A percentile compares a stretch with the other conserved stretches of the same genome.
These are phyloP conservation scores for Sutorius eximius DNA, from an alignment of 1,284 basidiomycete species.

Conservation along the genomic window DNA sequence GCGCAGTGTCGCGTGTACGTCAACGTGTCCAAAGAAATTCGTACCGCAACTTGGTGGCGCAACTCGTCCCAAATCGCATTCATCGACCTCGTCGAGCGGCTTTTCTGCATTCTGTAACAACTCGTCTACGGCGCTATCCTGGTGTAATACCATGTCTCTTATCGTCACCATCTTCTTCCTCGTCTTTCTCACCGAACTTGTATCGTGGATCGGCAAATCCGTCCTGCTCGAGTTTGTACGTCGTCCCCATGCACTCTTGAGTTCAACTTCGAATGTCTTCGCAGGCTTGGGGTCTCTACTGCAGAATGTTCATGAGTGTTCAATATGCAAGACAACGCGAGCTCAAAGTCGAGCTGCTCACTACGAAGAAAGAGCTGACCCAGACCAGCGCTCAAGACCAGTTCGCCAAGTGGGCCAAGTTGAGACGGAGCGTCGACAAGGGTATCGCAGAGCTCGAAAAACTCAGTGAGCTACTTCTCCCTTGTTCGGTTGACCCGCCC, in stretches of 20 bases:
- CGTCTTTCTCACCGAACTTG: conserved; percentile 77
- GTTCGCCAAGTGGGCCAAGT: conserved; percentile 98
- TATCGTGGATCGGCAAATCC: conserved; percentile 86
- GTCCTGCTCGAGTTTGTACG: conserved; percentile 78
- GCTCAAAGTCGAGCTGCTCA: conserved; percentile 77
- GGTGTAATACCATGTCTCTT: conserved; percentile 57
- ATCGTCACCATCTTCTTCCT: conserved; percentile 79
- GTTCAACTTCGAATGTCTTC: not conserved
- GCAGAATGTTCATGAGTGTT: conserved; percentile 60
- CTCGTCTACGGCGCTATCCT: not conserved
- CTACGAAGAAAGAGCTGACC: conserved; percentile 81
- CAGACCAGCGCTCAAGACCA: conserved; percentile 95
- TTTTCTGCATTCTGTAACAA: conserved; percentile 6
- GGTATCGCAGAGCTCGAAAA: conserved; percentile 92
- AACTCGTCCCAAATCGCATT: not conserved
- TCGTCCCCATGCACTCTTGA: conserved; percentile 21
- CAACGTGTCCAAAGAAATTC: conserved; percentile 7
- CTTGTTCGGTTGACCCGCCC: not conserved
- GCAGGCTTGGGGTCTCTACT: conserved; percentile 71
- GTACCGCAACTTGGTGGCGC: conserved; percentile 1
- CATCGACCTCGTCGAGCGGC: not conserved
- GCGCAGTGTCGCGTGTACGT: not conserved
- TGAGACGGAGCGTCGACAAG: conserved; percentile 90
- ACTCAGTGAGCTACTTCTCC: conserved; percentile 63
- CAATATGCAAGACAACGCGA: conserved; percentile 57